Conservation (phyloP, 2,329 filamentous ascomycete species). For the Drechslerella dactyloides region DNA sequence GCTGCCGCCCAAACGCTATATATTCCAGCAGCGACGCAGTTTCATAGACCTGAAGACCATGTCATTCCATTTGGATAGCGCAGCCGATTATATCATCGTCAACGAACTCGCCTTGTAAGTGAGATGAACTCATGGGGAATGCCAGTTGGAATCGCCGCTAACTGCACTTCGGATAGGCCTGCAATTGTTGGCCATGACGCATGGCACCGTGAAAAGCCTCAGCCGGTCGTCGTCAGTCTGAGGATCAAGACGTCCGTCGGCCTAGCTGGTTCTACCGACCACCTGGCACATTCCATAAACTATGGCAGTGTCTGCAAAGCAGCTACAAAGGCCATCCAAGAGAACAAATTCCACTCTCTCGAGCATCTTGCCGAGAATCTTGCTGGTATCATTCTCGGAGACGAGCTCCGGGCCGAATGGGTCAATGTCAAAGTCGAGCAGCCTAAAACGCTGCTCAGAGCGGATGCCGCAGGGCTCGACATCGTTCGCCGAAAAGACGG, state of each 20-base stretch:
- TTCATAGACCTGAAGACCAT: constrained; percentile 48
- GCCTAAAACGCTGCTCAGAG: constrained; percentile 53
- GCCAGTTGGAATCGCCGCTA: constrained; percentile 6
- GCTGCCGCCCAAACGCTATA: background rate
- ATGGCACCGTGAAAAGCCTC: constrained; percentile 52
- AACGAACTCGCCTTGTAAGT: constrained; percentile 45
- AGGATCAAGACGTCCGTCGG: constrained; percentile 55
- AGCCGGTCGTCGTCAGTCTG: constrained; percentile 53
- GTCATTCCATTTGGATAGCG: constrained; percentile 34
- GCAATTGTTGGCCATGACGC: constrained; percentile 49
- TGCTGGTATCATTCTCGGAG: constrained; percentile 51
- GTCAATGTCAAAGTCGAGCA: constrained; percentile 54
- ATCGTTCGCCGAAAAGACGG: constrained; percentile 52
- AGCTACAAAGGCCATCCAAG: constrained; percentile 52
- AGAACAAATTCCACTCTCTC: constrained; percentile 50
- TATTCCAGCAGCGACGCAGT: background rate
- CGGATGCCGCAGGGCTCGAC: constrained; percentile 53
- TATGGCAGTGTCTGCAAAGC: constrained; percentile 54
- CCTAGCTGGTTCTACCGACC: constrained; percentile 55
- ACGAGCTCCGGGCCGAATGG: constrained; percentile 53
- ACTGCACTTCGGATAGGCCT: constrained; percentile 31
- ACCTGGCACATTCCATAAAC: constrained; percentile 55
- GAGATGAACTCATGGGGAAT: background rate
- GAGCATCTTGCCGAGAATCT: constrained; percentile 54
- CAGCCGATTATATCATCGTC: constrained; percentile 39